Evolutionary conservation across 306 rosid genomes (phyloP).

Genomic region (Quercus dentata): DNA sequence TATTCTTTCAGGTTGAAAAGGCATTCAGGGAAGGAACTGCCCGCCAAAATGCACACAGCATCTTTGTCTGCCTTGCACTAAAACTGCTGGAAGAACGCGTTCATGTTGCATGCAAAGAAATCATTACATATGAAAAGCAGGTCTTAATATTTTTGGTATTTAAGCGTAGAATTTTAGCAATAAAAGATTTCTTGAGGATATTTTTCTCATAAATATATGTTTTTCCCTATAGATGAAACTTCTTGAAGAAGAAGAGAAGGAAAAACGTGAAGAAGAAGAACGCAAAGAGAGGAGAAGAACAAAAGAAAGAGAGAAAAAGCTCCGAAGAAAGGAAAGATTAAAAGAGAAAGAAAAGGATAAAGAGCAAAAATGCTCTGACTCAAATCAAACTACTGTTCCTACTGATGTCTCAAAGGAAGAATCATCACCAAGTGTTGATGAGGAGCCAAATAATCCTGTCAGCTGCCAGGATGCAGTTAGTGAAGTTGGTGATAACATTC

Average conservation of each 20-base stretch:
- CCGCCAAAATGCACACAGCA: conserved; percentile 99
- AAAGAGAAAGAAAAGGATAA: conserved; percentile 90
- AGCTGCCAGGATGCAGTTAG: conserved; percentile 44
- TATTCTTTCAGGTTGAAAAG: conserved; percentile 83
- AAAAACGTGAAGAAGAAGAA: conserved; percentile 96
- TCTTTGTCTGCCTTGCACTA: conserved; percentile 92
- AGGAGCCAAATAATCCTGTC: conserved; percentile 49
- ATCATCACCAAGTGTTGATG: conserved; percentile 45
- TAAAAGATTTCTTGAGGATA: conserved; percentile 10
- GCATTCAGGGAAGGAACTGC: conserved; percentile 99
- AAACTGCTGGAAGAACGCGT: conserved; percentile 95
- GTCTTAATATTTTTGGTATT: conserved; percentile 42
- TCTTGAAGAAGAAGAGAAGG: conserved; percentile 99
- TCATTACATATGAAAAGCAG: conserved; percentile 94
- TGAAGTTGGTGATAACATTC: conserved; percentile 51
- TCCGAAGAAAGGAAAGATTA: conserved; percentile 89
- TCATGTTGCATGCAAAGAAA: conserved; percentile 98
- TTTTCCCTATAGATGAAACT: conserved; percentile 74
- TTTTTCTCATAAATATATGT: conserved; percentile 21
- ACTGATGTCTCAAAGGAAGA: conserved; percentile 62
- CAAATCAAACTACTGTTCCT: conserved; percentile 35
- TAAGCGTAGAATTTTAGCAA: conserved; percentile 7
- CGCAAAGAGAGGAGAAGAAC: conserved; percentile 91
- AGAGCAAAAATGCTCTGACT: conserved; percentile 51
- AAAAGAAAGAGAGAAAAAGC: conserved; percentile 93